Base-by-base conservation (phyloP, 2,329 filamentous ascomycete genomes). In the Alternaria conjuncta region DNA sequence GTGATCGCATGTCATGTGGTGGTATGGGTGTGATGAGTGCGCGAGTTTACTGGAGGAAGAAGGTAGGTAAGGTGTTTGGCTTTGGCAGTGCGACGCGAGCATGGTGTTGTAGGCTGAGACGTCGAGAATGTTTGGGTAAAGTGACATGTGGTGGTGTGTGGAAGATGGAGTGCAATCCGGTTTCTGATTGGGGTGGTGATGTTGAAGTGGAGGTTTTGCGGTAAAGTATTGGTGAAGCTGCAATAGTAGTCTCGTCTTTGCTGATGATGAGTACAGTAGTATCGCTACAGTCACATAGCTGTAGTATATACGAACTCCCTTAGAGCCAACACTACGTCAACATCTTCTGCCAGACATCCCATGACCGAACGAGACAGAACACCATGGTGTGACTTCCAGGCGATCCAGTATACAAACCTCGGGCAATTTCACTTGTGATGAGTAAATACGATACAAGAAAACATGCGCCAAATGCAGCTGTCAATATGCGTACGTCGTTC, bases 1-100 rank as follows among this genome's bases (percentile, higher is more conserved):
- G n/a, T 64, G 61, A 11, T 69, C 21, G 26, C 54, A 65, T 57
- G 64, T 50, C 43, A 66, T 60, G 28, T 21, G 55, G 26, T 49
- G 36, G 30, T 55, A 36, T 60, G 55, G 26, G 4, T 50, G 43
- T 30, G 20, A 11, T 13, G 23, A 36, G 21, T 45, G 36, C 41
- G 55, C 2, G 30, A 12, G 18, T 25, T 45, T 44, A 7, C 2
- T 55, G 15, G 32, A 23, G 7, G 32, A 6, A 3, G 21, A 10
- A 13, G 26, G 49, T 44, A 28, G 15, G 1, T 55, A 5, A 21
- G 20, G 30, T 5, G 13, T n/a, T 46, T 32, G 36, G 32, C 0
- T 21, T 6, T 46, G 49, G 18, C 32, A 57, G 5, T 45, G n/a
- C 5, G 12, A 49, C 9, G 53, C 36, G 13, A 57, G 45, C 46